Evolutionary conservation across 352 stramenopile species (phyloP).

Genomic region (Globisporangium parvum): DNA sequence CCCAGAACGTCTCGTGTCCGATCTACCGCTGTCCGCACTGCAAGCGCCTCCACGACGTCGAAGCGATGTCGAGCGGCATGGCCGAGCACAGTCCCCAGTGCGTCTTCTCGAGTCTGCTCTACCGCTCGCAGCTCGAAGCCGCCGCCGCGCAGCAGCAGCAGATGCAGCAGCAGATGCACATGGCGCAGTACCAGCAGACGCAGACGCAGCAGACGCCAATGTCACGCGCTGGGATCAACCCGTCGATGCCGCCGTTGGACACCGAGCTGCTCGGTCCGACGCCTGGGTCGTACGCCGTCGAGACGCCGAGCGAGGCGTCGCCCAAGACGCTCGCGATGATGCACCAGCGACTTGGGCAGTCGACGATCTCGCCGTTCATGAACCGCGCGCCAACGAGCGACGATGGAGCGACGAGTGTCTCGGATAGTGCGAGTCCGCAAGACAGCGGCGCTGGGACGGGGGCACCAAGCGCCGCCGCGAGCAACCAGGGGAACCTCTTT

Average conservation of each 20-base stretch:
- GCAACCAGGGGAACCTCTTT: slow-evolving; percentile 49
- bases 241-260: slow-evolving; percentile 15
- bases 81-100: slow-evolving; percentile 57
- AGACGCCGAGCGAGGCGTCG: slow-evolving; percentile 8
- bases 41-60: slow-evolving; percentile 57
- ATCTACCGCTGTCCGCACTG: slow-evolving; percentile 79
- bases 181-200: slow-evolving; percentile 16
- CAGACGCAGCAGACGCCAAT: not conserved
- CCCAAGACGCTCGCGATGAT: slow-evolving; percentile 32
- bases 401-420: slow-evolving; percentile 19
- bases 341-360: slow-evolving; percentile 35
- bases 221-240: no score
- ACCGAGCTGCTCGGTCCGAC: not conserved
- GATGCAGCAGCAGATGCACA: slow-evolving; percentile 27
- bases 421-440: not conserved
- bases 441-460: slow-evolving; percentile 6
- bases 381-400: slow-evolving; percentile 44
- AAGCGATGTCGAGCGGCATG: slow-evolving; percentile 54
- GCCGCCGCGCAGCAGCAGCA: slow-evolving; percentile 26
- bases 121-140: slow-evolving; percentile 49
- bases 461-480: no score
- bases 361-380: slow-evolving; percentile 67
- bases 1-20: slow-evolving; percentile 52
- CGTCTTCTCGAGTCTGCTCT: slow-evolving; percentile 41
- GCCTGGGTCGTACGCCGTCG: no score